Percentiles rank a stretch among this genome's conserved stretches.
phyloP scores from a whole-genome alignment of 371 early-diverging fungal genomes.

The Rhizopus arrhizus region DNA sequence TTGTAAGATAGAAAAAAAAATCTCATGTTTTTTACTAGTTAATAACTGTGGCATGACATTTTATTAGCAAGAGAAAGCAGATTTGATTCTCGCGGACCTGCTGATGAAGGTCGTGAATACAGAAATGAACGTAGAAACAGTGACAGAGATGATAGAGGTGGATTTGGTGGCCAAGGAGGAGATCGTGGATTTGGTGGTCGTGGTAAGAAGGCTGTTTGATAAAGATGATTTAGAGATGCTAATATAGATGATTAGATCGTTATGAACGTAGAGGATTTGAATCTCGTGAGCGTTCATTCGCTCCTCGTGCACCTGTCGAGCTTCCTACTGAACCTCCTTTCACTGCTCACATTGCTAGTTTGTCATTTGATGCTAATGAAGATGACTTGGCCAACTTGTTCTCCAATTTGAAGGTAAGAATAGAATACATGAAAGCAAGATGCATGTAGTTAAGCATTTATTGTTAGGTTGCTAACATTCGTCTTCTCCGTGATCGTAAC shows the following conservation, averaged over 20 bases:
- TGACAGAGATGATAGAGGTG: not conserved
- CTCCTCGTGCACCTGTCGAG: constrained; percentile 61
- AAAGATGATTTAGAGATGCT: constrained; percentile 1
- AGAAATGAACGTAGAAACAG: constrained; percentile 3
- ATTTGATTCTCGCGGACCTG: constrained; percentile 25
- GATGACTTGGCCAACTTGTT: constrained; percentile 76
- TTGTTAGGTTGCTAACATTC: constrained; percentile 59
- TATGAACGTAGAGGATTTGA: constrained; percentile 47
- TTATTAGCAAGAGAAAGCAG: constrained; percentile 4
- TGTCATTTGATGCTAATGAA: constrained; percentile 82
- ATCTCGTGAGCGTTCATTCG: constrained; percentile 32
- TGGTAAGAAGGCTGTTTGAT: constrained; percentile 6
- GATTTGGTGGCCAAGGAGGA: constrained; percentile 7
- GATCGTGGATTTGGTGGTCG: constrained; percentile 24
- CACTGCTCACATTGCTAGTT: constrained; percentile 87
- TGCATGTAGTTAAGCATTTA: not conserved
- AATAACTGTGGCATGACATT: not conserved
- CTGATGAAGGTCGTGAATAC: constrained; percentile 16
- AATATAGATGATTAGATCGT: constrained; percentile 14
- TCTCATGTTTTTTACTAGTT: constrained; percentile 3
- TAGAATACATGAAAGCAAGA: not conserved
- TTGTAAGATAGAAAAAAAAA: constrained; percentile 25
- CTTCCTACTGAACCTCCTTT: constrained; percentile 87
- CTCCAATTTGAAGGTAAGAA: constrained; percentile 58
- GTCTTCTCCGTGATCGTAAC: constrained; percentile 74